Evolutionary conservation across 73 alveolate genomes (phyloP), one percentile per base, ranked within the genome.

Genomic region (Paraurostyla sp.): DNA sequence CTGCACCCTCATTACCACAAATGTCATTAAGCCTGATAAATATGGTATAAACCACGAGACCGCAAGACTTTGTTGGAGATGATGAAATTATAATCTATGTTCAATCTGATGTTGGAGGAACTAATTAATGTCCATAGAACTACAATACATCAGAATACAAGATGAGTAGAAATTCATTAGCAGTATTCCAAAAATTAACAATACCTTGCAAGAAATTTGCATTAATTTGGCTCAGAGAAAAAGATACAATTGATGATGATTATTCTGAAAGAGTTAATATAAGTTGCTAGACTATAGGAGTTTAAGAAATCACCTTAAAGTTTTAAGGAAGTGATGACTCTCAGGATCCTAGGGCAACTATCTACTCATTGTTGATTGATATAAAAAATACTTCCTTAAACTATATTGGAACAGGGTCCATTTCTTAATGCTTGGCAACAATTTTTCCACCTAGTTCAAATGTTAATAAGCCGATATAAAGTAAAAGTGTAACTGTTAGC

Each of bases 21-120:
- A 62, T 22, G 27, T 30, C 54, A 7, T 22, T 62, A 15, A 30
- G 23, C 15, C 80, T 62, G 20, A 30, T 20, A 29, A 62, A 62
- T 62, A 30, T 62, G 7, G 20, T 62, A 9, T 23, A 23, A 13
- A 35, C 33, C 30, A 62, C 80, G 7, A 23, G 29, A 22, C 80
- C 80, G 9, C 29, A 62, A 35, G 80, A 62, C 15, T 62, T 20
- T 7, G 48, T 23, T 7, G 18, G 51, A 35, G 51, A 27, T 62
- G 80, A 62, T 62, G 80, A 62, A 62, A 62, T 62, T 25, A 25
- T 62, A 7, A 35, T 62, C 7, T 62, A 62, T 62, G 51, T 62
- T 3, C 18, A 35, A 13, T 20, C 80, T 11, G 80, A 62, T 62
- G 20, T 29, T 4, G 7, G 16, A 20, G 80, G 80, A 22, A 35